These are phyloP conservation scores for Phyllosticta ampelicida DNA, from an alignment of 2,329 filamentous ascomycete species.

Conservation along the genomic window DNA sequence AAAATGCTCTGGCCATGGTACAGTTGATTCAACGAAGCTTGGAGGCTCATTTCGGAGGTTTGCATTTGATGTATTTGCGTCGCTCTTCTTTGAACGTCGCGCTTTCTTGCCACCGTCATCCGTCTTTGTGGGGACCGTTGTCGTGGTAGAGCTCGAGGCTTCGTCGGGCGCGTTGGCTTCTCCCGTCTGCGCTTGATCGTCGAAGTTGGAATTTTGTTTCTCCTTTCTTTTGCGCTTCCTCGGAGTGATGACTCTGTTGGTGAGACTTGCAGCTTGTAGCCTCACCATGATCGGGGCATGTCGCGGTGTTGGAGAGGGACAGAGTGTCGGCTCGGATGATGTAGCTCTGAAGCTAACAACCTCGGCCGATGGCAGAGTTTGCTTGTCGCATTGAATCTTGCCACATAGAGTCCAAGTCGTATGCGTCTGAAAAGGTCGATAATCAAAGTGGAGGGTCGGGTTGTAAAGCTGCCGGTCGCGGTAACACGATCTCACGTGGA, in stretches of 20 bases:
- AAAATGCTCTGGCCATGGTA: constrained; percentile 67
- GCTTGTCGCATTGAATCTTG: not conserved
- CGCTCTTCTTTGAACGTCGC: constrained; percentile 32
- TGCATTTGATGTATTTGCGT: constrained; percentile 24
- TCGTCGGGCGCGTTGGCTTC: constrained; percentile 7
- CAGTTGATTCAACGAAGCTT: constrained; percentile 39
- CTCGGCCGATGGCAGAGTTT: not conserved
- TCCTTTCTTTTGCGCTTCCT: constrained; percentile 34
- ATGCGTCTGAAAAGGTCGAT: too few relatives aligned
- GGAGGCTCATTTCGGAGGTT: constrained; percentile 33
- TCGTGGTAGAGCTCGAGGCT: constrained; percentile 22
- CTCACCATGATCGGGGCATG: constrained; percentile 22
- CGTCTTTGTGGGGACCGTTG: constrained; percentile 44
- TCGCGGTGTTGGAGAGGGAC: not conserved
- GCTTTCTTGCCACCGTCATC: constrained; percentile 47
- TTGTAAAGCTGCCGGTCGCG: not conserved
- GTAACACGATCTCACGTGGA: not conserved
- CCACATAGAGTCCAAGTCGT: not conserved
- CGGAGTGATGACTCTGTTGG: constrained; percentile 28
- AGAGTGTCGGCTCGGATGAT: not conserved
- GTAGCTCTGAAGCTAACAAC: not conserved
- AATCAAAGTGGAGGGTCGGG: not conserved
- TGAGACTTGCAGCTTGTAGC: constrained; percentile 34
- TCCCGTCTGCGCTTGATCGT: constrained; percentile 13
- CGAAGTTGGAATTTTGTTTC: constrained; percentile 16